Conservation (phyloP, 2,329 filamentous ascomycete species). For the Trichoderma lentiforme region DNA sequence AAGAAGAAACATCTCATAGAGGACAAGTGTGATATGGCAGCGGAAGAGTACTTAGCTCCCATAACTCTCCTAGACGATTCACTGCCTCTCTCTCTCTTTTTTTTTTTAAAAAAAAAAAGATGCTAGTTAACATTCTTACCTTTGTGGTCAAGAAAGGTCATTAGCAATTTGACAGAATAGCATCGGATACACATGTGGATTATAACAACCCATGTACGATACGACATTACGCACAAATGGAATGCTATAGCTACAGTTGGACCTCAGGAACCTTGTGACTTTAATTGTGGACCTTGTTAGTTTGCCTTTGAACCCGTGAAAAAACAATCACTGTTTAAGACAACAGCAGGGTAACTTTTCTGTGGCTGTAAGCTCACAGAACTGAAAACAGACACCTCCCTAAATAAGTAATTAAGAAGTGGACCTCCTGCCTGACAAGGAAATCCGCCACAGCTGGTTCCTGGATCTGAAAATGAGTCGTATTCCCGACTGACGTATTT, state of each 20-base stretch:
- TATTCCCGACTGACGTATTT: background rate
- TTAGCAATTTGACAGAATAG: background rate
- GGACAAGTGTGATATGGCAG: too few relatives aligned
- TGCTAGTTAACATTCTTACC: too few relatives aligned
- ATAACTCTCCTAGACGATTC: too few relatives aligned
- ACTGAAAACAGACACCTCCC: background rate
- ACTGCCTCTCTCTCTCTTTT: too few relatives aligned
- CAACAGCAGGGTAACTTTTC: background rate
- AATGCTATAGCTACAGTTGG: background rate
- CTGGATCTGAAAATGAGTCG: background rate
- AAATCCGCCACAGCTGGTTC: background rate
- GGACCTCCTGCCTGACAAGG: background rate
- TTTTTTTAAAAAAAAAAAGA: too few relatives aligned
- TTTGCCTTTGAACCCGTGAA: background rate
- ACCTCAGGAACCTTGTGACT: background rate
- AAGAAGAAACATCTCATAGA: too few relatives aligned
- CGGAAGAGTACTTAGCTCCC: too few relatives aligned
- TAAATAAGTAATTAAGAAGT: background rate
- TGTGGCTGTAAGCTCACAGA: background rate
- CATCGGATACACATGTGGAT: background rate
- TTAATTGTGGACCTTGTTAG: background rate
- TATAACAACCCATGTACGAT: background rate
- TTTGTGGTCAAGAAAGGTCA: background rate
- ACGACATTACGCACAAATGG: background rate
- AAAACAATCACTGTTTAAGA: background rate